phyloP scores from a whole-genome alignment of 1,284 basidiomycete genomes.

The Marasmius oreades region DNA sequence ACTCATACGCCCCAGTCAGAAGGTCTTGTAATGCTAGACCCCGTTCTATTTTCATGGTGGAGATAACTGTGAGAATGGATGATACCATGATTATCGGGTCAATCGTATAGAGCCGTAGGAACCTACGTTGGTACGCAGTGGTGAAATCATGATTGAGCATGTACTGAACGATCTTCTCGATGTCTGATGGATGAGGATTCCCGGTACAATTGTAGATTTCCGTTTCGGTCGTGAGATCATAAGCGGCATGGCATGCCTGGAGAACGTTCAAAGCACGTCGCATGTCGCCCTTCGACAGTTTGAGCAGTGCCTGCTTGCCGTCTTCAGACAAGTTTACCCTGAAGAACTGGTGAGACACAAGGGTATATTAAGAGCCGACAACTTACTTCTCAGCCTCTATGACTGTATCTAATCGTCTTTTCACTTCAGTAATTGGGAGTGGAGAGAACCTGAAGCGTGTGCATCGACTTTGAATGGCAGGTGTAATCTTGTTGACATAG shows the following conservation, averaged over 20 bases:
- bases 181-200: constrained; percentile 91
- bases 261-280: constrained; percentile 93
- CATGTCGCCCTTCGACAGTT: constrained; percentile 97
- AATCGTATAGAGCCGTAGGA: background rate
- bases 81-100: background rate
- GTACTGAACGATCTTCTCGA: constrained; percentile 89
- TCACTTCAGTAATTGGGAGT: constrained; percentile 82
- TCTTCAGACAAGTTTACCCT: constrained; percentile 88
- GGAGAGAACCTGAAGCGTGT: constrained; percentile 99
- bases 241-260: constrained; percentile 97
- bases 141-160: constrained; percentile 98
- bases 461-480: constrained; percentile 97
- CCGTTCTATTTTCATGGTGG: constrained; percentile 83
- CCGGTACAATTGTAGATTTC: constrained; percentile 98
- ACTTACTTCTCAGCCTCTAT: constrained; percentile 84
- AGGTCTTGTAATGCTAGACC: constrained; percentile 96
- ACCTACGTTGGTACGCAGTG: constrained; percentile 82
- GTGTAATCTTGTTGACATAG: constrained; percentile 99
- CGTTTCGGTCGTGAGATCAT: constrained; percentile 83
- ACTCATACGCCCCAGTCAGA: constrained; percentile 91
- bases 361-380: background rate
- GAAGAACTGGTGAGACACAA: constrained; percentile 11
- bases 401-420: constrained; percentile 78
- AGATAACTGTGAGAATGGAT: constrained; percentile 62
- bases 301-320: constrained; percentile 87